Evolutionary conservation across 192 early-diverging fungal species (phyloP).

Genomic region (Dimargaris xerosporica): DNA sequence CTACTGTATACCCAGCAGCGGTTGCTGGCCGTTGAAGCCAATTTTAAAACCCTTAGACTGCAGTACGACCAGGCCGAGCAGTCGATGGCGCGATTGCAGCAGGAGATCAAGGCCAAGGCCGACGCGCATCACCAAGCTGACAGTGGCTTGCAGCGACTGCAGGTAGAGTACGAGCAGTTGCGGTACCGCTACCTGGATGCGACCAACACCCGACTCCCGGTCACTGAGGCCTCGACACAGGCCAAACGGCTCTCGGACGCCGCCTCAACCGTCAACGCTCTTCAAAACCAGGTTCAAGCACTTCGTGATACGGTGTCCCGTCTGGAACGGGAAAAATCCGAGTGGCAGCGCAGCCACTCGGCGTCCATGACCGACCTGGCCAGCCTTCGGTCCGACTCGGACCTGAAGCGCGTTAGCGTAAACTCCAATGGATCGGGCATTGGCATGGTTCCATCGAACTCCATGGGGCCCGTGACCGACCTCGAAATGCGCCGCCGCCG

Average conservation of each 20-base stretch:
- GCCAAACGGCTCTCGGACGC: background rate
- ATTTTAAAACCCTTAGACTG: background rate
- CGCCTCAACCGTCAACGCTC: background rate
- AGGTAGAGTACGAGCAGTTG: conserved; percentile 11
- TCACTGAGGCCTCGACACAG: background rate
- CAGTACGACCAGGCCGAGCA: background rate
- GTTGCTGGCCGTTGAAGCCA: conserved; percentile 5
- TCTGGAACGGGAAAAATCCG: background rate
- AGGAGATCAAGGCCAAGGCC: background rate
- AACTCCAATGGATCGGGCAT: too few relatives aligned
- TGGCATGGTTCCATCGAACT: too few relatives aligned
- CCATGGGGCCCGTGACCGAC: too few relatives aligned
- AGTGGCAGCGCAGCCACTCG: background rate
- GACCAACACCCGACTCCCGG: background rate
- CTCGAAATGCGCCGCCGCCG: too few relatives aligned
- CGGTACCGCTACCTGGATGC: conserved; percentile 11
- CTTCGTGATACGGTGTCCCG: background rate
- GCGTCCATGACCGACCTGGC: background rate
- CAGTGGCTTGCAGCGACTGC: background rate
- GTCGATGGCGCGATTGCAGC: background rate
- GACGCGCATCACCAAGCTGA: background rate
- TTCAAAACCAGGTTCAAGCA: background rate
- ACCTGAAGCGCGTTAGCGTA: too few relatives aligned
- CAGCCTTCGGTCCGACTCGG: too few relatives aligned
- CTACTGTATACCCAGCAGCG: conserved; percentile 12